Conservation (phyloP, 83 land plant species). For the Picea abies region DNA sequence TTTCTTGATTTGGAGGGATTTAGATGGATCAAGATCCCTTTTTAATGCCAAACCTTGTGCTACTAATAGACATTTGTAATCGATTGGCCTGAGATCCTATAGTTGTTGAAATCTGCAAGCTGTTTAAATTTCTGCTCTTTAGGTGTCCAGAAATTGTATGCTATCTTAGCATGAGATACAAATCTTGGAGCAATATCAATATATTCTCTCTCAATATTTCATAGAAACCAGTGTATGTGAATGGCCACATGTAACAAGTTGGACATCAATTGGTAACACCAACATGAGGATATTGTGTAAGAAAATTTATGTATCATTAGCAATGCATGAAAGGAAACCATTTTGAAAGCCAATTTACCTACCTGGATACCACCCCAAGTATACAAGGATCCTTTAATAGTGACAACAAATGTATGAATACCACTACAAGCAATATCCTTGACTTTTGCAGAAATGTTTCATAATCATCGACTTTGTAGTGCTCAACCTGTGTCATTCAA, state of each 20-base stretch:
- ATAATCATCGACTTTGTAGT: too few species aligned
- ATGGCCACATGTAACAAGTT: conserved; percentile 83
- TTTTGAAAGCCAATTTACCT: conserved; percentile 79
- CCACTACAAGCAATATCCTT: conserved; percentile 81
- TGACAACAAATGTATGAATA: conserved; percentile 80
- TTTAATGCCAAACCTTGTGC: too few species aligned
- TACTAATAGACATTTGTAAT: too few species aligned
- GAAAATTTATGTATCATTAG: conserved; percentile 45
- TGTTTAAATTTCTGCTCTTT: too few species aligned
- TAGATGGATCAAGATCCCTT: too few species aligned
- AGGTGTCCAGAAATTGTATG: too few species aligned
- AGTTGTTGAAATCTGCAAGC: too few species aligned
- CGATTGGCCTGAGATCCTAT: too few species aligned
- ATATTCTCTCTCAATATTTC: conserved; percentile 27
- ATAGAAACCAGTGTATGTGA: conserved; percentile 76
- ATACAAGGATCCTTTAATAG: conserved; percentile 75
- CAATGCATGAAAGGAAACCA: conserved; percentile 50
- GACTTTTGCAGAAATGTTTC: conserved; percentile 7
- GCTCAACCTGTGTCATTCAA: too few species aligned
- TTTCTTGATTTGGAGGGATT: too few species aligned
- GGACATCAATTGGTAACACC: conserved; percentile 68
- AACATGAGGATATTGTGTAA: conserved; percentile 66
- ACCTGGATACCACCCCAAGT: conserved; percentile 92
- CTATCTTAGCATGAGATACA: too few species aligned
- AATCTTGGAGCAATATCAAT: too few species aligned